Evolutionary conservation across 148 eudicot genomes (phyloP), one percentile per base, ranked within the genome.

Genomic region (Cornus florida): DNA sequence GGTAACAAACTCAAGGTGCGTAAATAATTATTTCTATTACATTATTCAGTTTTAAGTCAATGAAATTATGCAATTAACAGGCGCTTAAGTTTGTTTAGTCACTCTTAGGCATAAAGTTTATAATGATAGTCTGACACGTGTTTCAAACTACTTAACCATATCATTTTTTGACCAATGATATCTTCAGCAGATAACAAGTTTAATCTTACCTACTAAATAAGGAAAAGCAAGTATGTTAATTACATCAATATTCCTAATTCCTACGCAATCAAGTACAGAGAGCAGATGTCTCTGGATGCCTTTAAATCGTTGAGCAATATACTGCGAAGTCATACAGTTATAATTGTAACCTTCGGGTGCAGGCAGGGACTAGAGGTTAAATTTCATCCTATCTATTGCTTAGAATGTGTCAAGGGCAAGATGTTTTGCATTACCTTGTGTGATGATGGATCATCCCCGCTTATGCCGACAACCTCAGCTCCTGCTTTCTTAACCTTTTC

Each of bases 401-500:
- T 53, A 10, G 16, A 11, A 11, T 53, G 59, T 46, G 8, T 53
- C 17, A 3, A 11, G 0, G 17, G 1, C 59, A 5, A 53, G 59
- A 53, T 0, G 3, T 53, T 53, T 53, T 53, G 59, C 23, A 69
- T 56, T 86, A 96, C 99, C 98, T 97, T 97, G 92, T 97, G 99
- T 23, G 99, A 97, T 82, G 87, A 24, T 17, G 89, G 62, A 79
- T 87, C 92, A 83, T 97, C 98, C 71, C 98, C 99, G 50, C 98
- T 97, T 48, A 97, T 94, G 43, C 99, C 99, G 48, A 97, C 87
- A 82, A 97, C 99, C 74, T 88, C 89, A 32, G 99, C 99, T 83
- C 98, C 98, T 72, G 98, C 99, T 87, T 97, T 97, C 94, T 97
- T 97, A 69, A 97, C 94, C 78, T 97, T 97, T 73, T 97, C 99